Conservation (phyloP, 306 rosid species). For the Begonia peltatifolia region DNA sequence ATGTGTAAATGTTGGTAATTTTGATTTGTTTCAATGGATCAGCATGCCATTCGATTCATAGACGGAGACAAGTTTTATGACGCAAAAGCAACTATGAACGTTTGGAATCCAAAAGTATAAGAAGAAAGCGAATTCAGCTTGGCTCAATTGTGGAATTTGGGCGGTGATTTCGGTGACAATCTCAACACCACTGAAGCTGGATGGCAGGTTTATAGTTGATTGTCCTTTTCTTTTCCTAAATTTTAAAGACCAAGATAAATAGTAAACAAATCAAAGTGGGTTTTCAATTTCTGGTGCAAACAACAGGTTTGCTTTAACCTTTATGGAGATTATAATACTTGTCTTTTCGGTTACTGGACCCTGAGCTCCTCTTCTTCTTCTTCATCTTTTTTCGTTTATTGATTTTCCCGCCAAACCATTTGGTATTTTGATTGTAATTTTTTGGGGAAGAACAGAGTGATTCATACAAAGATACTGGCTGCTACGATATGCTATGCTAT, state of each 20-base stretch:
- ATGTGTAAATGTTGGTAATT: too few species aligned
- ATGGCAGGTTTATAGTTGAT: background rate
- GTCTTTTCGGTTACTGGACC: conserved; percentile 96
- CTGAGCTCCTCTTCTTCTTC: conserved; percentile 19
- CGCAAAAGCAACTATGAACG: too few species aligned
- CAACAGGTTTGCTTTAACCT: conserved; percentile 85
- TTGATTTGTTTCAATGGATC: too few species aligned
- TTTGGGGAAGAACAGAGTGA: conserved; percentile 40
- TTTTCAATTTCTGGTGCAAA: background rate
- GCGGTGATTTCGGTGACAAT: conserved; percentile 83
- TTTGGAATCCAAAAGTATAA: too few species aligned
- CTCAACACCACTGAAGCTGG: conserved; percentile 97
- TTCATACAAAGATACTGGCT: too few species aligned
- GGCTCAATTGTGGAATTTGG: conserved; percentile 90
- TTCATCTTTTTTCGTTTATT: background rate
- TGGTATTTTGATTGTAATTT: background rate
- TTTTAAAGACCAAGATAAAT: too few species aligned
- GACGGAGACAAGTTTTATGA: too few species aligned
- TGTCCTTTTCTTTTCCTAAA: background rate
- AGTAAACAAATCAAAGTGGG: background rate
- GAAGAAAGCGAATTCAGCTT: conserved; percentile 45
- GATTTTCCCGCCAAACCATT: background rate
- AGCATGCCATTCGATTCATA: too few species aligned
- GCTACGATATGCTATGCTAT: too few species aligned
- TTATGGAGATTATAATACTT: conserved; percentile 85